phyloP scores from a whole-genome alignment of 768 basidiomycete species.

The Xanthoconium purpureum region DNA sequence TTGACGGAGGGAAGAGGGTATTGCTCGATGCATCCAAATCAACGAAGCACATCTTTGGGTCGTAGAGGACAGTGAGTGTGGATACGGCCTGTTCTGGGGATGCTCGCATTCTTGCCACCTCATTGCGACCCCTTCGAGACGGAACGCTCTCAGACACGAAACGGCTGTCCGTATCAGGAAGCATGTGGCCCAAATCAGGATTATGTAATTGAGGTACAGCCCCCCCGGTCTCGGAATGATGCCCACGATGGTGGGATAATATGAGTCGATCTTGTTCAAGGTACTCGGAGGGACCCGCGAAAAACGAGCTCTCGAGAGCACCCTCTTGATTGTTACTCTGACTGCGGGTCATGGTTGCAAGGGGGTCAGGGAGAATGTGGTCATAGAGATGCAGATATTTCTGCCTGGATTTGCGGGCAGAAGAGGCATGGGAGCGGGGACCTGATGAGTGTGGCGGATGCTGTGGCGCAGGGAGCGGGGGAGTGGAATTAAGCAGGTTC shows the following conservation, averaged over 20 bases:
- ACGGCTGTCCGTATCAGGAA: slow-evolving; percentile 51
- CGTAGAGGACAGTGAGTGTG: no score
- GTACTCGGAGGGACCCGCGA: slow-evolving; percentile 32
- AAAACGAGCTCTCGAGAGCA: slow-evolving; percentile 30
- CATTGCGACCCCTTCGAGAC: slow-evolving; percentile 30
- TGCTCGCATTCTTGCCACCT: slow-evolving; percentile 53
- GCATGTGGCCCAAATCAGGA: slow-evolving; percentile 48
- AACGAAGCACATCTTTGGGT: no score
- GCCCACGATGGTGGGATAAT: slow-evolving; percentile 33
- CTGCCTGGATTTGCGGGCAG: slow-evolving; percentile 30
- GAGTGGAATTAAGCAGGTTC: slow-evolving; percentile 39
- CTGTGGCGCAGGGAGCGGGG: slow-evolving; percentile 22
- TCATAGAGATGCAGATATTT: slow-evolving; percentile 33
- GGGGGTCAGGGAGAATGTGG: slow-evolving; percentile 22
- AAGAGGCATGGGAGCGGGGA: slow-evolving; percentile 25
- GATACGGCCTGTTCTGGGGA: slow-evolving; percentile 60
- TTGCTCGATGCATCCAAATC: no score
- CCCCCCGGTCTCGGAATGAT: slow-evolving; percentile 25
- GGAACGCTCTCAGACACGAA: slow-evolving; percentile 49
- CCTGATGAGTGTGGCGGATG: slow-evolving; percentile 21
- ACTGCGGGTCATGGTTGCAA: background rate
- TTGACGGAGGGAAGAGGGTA: no score
- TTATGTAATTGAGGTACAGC: slow-evolving; percentile 29
- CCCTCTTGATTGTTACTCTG: slow-evolving; percentile 16
- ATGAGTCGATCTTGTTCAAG: slow-evolving; percentile 31